A percentile compares a stretch with the other conserved stretches of the same genome.
Evolutionary conservation across 2,329 filamentous ascomycete genomes (phyloP).

Genomic region (Ceratocystiopsis sp.): DNA sequence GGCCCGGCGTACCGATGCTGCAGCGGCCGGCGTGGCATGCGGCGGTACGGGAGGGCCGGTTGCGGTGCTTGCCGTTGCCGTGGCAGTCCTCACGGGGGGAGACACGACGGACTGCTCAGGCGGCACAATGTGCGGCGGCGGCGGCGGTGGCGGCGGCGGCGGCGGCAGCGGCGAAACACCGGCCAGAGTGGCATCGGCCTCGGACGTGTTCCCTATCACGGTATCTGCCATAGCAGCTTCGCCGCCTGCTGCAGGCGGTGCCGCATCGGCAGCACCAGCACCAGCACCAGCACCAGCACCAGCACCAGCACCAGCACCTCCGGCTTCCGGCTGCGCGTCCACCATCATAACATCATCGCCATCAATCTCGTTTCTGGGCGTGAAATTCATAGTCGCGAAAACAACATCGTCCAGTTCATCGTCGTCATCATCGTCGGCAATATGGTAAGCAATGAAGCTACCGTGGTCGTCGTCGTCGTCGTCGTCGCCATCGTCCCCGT

Average conservation of each 20-base stretch:
- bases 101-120: too few species aligned
- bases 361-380: constrained; percentile 17
- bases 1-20: neutral
- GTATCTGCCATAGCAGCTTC: too few species aligned
- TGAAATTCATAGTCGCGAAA: neutral
- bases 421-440: constrained; percentile 15
- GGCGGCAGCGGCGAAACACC: constrained; percentile 50
- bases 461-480: constrained; percentile 17
- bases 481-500: constrained; percentile 23
- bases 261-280: too few species aligned
- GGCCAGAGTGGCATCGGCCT: constrained; percentile 60
- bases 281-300: too few species aligned
- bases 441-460: constrained; percentile 21
- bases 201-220: constrained; percentile 11
- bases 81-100: too few species aligned
- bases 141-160: constrained; percentile 32
- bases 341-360: constrained; percentile 41
- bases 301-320: constrained; percentile 47
- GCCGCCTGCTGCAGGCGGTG: too few species aligned
- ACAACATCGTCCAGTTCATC: constrained; percentile 15
- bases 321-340: constrained; percentile 28
- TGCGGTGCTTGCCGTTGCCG: too few species aligned
- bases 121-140: too few species aligned
- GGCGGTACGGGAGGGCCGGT: too few species aligned
- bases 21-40: neutral